Conservation (phyloP, 768 basidiomycete genomes). For the Rubroboletus pulcherrimus region DNA sequence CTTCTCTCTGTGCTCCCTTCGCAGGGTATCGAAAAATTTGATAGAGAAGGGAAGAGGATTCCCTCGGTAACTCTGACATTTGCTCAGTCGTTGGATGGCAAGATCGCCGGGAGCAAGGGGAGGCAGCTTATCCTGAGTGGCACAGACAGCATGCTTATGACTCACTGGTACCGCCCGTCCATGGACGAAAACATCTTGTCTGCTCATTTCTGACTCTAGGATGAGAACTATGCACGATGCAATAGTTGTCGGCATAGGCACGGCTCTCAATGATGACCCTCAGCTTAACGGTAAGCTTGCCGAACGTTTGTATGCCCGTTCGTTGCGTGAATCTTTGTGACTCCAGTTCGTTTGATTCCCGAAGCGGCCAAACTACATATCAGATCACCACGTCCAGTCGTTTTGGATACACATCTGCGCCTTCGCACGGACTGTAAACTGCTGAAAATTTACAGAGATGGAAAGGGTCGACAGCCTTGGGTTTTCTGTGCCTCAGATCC, state of each 20-base stretch:
- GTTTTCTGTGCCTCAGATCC: conserved; percentile 46
- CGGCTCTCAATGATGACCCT: conserved; percentile 87
- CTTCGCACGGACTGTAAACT: conserved; percentile 67
- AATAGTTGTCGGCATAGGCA: conserved; percentile 88
- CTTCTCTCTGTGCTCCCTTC: conserved; percentile 28
- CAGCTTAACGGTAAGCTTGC: conserved; percentile 80
- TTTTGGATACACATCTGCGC: conserved; percentile 76
- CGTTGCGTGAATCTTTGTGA: not conserved
- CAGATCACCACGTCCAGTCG: conserved; percentile 72
- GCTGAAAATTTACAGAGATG: conserved; percentile 55
- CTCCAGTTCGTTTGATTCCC: conserved; percentile 55
- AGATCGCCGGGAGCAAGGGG: conserved; percentile 76
- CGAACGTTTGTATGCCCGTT: not conserved
- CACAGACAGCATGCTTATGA: conserved; percentile 85
- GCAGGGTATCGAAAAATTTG: conserved; percentile 6
- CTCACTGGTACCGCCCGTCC: conserved; percentile 65
- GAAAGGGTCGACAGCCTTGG: conserved; percentile 68
- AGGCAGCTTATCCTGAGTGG: conserved; percentile 82
- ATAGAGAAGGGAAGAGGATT: conserved; percentile 24
- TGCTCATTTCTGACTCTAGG: conserved; percentile 40
- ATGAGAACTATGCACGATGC: conserved; percentile 91
- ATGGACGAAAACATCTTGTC: not conserved
- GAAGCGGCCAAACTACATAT: conserved; percentile 30
- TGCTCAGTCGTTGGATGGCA: conserved; percentile 82
- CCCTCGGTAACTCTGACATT: conserved; percentile 80